phyloP scores from a whole-genome alignment of 257 asterid species.

The Mentha longifolia region DNA sequence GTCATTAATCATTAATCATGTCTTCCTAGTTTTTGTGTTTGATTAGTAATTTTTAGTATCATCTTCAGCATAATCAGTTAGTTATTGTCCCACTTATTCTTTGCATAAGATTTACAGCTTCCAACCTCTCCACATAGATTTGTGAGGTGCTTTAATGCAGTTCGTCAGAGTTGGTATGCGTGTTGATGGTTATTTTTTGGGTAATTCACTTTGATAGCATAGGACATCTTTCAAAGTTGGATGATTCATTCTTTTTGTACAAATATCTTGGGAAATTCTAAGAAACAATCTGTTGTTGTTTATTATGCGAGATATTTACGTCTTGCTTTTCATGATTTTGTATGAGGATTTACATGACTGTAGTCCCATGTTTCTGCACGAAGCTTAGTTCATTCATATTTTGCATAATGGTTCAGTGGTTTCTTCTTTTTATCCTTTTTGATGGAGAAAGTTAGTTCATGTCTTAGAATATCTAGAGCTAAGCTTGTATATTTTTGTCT shows the following conservation, averaged over 20 bases:
- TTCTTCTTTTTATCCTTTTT: slow-evolving; percentile 4
- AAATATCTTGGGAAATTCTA: slow-evolving; percentile 1
- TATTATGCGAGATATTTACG: not conserved
- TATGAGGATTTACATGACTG: not conserved
- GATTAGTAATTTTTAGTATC: not conserved
- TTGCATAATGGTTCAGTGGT: not conserved
- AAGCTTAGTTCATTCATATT: slow-evolving; percentile 1
- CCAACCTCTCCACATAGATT: not conserved
- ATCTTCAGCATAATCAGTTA: slow-evolving; percentile 1
- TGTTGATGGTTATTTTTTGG: slow-evolving; percentile 2
- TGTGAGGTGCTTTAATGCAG: slow-evolving; percentile 9
- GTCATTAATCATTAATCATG: not conserved
- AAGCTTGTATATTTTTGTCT: slow-evolving; percentile 4
- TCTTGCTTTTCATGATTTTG: not conserved
- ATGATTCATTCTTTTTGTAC: slow-evolving; percentile 6
- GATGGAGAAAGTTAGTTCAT: slow-evolving; percentile 14
- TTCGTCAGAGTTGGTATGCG: slow-evolving; percentile 12
- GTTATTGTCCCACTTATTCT: slow-evolving; percentile 10
- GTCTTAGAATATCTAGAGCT: not conserved
- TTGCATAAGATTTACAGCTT: slow-evolving; percentile 1
- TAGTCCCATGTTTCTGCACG: not conserved
- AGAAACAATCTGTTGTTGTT: slow-evolving; percentile 15
- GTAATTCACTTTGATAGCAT: not conserved
- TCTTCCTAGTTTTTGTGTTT: slow-evolving; percentile 13
- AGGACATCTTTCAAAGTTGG: slow-evolving; percentile 4